Conservation (phyloP, 108 stramenopile genomes). For the Asterionellopsis glacialis region DNA sequence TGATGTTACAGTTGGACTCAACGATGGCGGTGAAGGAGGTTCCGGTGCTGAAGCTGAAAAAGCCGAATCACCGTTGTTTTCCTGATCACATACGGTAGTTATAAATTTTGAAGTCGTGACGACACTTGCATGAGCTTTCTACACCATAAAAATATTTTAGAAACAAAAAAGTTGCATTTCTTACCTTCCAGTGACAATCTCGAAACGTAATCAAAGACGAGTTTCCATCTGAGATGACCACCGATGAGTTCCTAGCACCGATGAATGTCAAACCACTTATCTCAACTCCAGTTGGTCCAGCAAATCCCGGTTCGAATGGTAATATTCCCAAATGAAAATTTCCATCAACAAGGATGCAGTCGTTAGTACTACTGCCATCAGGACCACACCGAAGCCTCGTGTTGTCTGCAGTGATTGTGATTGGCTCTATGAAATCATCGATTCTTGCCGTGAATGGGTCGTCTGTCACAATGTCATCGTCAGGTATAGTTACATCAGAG, state of each 20-base stretch:
- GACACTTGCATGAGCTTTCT: too few relatives aligned
- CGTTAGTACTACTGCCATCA: neutral
- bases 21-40: too few relatives aligned
- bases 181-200: slow-evolving; percentile 2
- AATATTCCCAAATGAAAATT: neutral
- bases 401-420: neutral
- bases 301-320: too few relatives aligned
- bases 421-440: slow-evolving; percentile 6
- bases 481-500: neutral
- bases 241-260: slow-evolving; percentile 1
- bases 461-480: neutral
- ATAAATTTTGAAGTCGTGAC: too few relatives aligned
- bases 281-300: neutral
- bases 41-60: too few relatives aligned
- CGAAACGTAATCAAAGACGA: neutral
- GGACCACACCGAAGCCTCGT: neutral
- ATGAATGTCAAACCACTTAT: slow-evolving; percentile 3
- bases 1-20: neutral
- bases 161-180: neutral
- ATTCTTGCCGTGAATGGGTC: neutral
- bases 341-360: slow-evolving; percentile 1
- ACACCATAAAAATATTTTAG: neutral
- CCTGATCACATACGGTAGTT: neutral
- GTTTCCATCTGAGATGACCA: neutral
- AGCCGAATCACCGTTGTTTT: neutral